phyloP scores from a whole-genome alignment of 257 asterid species.

The Scutellaria barbata region DNA sequence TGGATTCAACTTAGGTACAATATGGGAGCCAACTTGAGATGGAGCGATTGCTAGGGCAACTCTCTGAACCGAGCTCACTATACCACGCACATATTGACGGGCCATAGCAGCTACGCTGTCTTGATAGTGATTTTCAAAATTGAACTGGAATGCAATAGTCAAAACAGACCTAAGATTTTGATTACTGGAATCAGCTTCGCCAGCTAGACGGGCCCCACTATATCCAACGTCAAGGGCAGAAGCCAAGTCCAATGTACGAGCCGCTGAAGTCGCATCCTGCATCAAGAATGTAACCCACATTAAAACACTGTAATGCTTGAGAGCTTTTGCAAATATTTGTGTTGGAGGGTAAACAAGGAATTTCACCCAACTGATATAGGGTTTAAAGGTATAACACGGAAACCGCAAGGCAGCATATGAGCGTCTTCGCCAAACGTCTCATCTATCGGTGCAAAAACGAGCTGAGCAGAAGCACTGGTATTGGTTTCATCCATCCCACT shows the following conservation, averaged over 20 bases:
- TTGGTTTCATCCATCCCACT: constrained; percentile 76
- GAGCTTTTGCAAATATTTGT: background rate
- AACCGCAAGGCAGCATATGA: constrained; percentile 74
- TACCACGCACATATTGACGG: constrained; percentile 74
- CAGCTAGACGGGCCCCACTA: constrained; percentile 51
- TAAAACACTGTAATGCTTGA: background rate
- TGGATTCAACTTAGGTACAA: constrained; percentile 59
- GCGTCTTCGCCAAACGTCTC: constrained; percentile 88
- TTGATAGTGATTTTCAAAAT: constrained; percentile 70
- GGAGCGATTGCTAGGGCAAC: constrained; percentile 85
- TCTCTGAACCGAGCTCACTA: constrained; percentile 77
- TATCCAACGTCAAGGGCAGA: constrained; percentile 67
- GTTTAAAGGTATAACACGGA: constrained; percentile 75
- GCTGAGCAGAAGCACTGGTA: constrained; percentile 77
- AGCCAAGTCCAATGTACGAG: constrained; percentile 76
- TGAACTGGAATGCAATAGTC: constrained; percentile 85
- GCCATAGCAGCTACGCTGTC: constrained; percentile 87
- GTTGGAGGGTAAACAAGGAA: background rate
- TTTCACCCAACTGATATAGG: constrained; percentile 67
- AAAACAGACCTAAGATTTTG: constrained; percentile 67
- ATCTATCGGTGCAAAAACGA: constrained; percentile 82
- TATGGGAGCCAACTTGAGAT: constrained; percentile 51
- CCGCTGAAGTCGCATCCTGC: constrained; percentile 63
- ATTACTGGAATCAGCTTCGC: constrained; percentile 50
- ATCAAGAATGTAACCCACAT: background rate